phyloP scores from a whole-genome alignment of 164 flowering plant genomes.

The Santalum album region DNA sequence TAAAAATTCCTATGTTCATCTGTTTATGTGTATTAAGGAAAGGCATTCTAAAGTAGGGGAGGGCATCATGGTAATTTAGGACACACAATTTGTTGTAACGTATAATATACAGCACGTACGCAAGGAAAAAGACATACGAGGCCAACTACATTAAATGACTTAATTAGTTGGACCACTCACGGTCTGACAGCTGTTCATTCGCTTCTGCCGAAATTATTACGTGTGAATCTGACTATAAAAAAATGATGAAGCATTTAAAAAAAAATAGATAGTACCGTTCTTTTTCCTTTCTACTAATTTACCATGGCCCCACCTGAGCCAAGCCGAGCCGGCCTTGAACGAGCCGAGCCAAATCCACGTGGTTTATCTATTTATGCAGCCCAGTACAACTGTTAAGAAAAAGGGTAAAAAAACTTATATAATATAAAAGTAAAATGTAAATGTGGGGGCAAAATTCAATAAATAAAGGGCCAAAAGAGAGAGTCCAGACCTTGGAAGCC shows the following conservation, averaged over 20 bases:
- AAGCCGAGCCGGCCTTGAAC: too few species aligned
- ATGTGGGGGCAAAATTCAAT: slow-evolving; percentile 1
- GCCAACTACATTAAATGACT: too few species aligned
- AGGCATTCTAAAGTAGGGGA: too few species aligned
- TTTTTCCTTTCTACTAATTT: neutral
- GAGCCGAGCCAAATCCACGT: neutral
- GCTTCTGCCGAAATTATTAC: neutral
- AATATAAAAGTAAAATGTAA: neutral
- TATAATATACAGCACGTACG: too few species aligned
- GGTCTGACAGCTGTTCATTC: too few species aligned
- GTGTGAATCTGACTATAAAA: neutral
- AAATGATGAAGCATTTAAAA: neutral
- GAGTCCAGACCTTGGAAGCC: slow-evolving; percentile 14
- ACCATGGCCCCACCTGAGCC: neutral
- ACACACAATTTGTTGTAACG: too few species aligned
- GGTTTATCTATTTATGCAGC: neutral
- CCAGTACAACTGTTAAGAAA: neutral
- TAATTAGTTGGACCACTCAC: too few species aligned
- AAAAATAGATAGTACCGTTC: neutral
- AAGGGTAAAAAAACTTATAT: neutral
- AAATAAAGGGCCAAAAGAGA: slow-evolving; percentile 25
- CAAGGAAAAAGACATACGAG: too few species aligned
- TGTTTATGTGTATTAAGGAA: too few species aligned
- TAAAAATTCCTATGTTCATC: too few species aligned
- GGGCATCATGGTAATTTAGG: too few species aligned